phyloP scores from a whole-genome alignment of 306 rosid genomes.

The Lathyrus tuberosus region DNA sequence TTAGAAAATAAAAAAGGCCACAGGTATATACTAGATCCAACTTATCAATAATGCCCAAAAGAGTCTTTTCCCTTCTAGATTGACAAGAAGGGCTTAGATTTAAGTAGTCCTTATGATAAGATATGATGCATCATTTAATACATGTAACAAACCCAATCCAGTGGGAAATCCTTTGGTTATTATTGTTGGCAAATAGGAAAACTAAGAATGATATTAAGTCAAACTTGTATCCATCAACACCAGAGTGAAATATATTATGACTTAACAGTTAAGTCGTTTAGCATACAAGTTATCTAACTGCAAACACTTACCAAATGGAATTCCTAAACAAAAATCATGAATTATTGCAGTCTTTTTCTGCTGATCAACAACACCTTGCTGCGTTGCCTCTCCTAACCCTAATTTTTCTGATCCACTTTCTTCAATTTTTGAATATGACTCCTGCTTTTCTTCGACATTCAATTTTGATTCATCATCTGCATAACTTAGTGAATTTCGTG shows the following conservation, averaged over 20 bases:
- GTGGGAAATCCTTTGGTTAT: slow-evolving; percentile 1
- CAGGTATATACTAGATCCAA: neutral
- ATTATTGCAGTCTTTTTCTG: slow-evolving; percentile 65
- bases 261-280: slow-evolving; percentile 17
- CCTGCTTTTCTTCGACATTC: slow-evolving; percentile 45
- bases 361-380: slow-evolving; percentile 40
- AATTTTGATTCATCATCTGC: slow-evolving; percentile 47
- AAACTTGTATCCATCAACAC: slow-evolving; percentile 25
- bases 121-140: neutral
- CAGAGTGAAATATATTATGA: slow-evolving; percentile 20
- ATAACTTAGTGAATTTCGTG: slow-evolving; percentile 49
- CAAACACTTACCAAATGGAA: slow-evolving; percentile 80
- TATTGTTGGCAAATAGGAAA: slow-evolving; percentile 19
- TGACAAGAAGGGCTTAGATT: too few relatives aligned
- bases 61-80: neutral
- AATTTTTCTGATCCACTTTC: slow-evolving; percentile 42
- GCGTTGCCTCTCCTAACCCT: slow-evolving; percentile 41
- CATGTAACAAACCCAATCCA: slow-evolving; percentile 1
- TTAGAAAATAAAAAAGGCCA: neutral
- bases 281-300: slow-evolving; percentile 30
- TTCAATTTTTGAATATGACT: slow-evolving; percentile 43
- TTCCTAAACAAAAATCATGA: slow-evolving; percentile 97
- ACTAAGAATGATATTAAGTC: slow-evolving; percentile 2
- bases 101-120: neutral
- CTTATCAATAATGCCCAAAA: neutral